Evolutionary conservation across 1,139 yeast species (phyloP).

Genomic region (Trichomonascaceae sp.): DNA sequence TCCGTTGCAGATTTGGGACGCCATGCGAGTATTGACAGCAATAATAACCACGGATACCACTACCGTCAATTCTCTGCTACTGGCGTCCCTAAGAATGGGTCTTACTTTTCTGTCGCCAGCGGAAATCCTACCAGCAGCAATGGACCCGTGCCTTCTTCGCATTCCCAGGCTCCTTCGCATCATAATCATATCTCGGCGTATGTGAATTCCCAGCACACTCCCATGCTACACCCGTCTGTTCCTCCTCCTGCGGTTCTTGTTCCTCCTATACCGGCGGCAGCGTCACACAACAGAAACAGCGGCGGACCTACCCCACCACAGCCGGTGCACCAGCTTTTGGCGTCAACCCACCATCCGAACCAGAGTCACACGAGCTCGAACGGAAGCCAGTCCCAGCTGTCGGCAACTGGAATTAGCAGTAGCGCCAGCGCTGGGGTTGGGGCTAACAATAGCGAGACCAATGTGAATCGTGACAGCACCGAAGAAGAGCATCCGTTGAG

Average conservation of each 20-base stretch:
- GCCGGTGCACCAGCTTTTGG: too few species aligned
- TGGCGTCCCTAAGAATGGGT: not conserved
- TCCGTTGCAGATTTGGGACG: constrained; percentile 12
- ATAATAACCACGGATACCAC: not conserved
- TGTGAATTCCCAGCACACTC: not conserved
- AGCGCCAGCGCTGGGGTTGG: too few species aligned
- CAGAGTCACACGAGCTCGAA: not conserved
- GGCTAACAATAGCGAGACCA: not conserved
- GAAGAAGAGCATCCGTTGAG: constrained; percentile 17
- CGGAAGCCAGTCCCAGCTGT: not conserved
- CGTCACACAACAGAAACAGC: not conserved
- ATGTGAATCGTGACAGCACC: not conserved
- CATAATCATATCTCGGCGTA: too few species aligned
- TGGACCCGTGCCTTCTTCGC: too few species aligned
- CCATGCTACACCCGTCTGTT: too few species aligned
- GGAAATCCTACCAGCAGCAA: too few species aligned
- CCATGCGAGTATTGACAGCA: constrained; percentile 1
- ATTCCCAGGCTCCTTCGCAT: too few species aligned
- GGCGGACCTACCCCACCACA: too few species aligned
- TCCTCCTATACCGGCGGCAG: too few species aligned
- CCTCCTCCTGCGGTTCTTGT: too few species aligned
- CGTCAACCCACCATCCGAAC: too few species aligned
- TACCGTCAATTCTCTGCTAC: not conserved
- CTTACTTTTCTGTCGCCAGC: not conserved
- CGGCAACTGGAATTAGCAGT: not conserved